A percentile compares a stretch with the other conserved stretches of the same genome.
These are phyloP conservation scores for Jackrogersella multiformis DNA, from an alignment of 495 filamentous ascomycete species.

Conservation along the genomic window DNA sequence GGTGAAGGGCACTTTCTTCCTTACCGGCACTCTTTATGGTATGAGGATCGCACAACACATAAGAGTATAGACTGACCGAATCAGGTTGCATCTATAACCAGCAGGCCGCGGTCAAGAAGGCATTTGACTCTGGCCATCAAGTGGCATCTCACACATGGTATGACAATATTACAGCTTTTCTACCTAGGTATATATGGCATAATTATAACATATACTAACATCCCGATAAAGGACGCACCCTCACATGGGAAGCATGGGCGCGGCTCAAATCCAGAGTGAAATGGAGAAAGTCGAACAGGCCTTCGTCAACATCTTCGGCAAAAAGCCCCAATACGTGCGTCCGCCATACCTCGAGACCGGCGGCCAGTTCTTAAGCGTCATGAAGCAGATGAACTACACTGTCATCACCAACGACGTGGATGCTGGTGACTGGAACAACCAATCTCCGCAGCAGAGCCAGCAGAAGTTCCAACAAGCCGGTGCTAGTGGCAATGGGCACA, in stretches of 20 bases:
- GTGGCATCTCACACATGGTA: constrained; percentile 63
- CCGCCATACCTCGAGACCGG: constrained; percentile 62
- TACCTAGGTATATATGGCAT: neutral
- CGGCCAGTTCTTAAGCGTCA: constrained; percentile 52
- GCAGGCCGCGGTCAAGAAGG: constrained; percentile 57
- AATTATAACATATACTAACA: constrained; percentile 16
- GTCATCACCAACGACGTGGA: constrained; percentile 66
- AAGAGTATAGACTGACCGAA: neutral
- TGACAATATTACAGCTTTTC: neutral
- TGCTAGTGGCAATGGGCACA: constrained; percentile 59
- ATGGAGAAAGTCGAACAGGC: constrained; percentile 62
- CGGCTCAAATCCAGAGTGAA: constrained; percentile 54
- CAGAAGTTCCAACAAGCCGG: constrained; percentile 56
- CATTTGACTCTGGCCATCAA: constrained; percentile 60
- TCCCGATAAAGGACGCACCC: constrained; percentile 51
- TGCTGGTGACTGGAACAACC: constrained; percentile 63
- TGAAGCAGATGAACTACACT: constrained; percentile 60
- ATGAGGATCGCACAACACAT: neutral
- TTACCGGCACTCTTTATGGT: constrained; percentile 63
- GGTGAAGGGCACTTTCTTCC: constrained; percentile 64
- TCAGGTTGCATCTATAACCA: constrained; percentile 64
- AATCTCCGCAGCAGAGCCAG: constrained; percentile 54
- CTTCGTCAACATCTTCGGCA: constrained; percentile 62
- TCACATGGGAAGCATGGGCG: constrained; percentile 54
- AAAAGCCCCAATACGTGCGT: constrained; percentile 63